Evolutionary conservation across 306 rosid species (phyloP).

Genomic region (Rosa multiflora): DNA sequence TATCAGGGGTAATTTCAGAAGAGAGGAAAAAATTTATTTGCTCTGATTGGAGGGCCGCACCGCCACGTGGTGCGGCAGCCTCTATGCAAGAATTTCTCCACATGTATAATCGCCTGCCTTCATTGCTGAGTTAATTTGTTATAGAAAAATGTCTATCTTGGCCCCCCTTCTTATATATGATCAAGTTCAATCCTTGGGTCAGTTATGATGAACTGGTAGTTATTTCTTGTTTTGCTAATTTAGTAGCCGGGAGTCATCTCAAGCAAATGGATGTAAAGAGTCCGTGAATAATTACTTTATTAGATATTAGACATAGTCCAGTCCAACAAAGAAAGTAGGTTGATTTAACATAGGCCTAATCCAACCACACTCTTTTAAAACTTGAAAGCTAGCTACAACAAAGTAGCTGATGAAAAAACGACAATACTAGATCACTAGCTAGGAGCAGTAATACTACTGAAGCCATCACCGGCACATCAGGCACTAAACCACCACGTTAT

Average conservation of each 20-base stretch:
- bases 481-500: neutral
- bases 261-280: neutral
- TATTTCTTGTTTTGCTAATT: neutral
- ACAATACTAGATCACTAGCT: neutral
- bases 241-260: neutral
- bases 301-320: neutral
- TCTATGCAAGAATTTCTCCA: no score
- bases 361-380: neutral
- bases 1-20: no score
- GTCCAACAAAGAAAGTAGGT: neutral
- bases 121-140: no score
- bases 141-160: no score
- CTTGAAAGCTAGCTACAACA: neutral
- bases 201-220: neutral
- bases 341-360: constrained; percentile 2
- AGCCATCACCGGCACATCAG: neutral
- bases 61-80: no score
- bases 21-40: no score
- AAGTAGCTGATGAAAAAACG: neutral
- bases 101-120: no score
- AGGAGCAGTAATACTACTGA: neutral
- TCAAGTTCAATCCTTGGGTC: neutral
- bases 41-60: no score
- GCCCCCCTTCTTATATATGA: no score
- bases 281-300: neutral